phyloP scores from a whole-genome alignment of 306 rosid species.

The Dalbergia cochinchinensis region DNA sequence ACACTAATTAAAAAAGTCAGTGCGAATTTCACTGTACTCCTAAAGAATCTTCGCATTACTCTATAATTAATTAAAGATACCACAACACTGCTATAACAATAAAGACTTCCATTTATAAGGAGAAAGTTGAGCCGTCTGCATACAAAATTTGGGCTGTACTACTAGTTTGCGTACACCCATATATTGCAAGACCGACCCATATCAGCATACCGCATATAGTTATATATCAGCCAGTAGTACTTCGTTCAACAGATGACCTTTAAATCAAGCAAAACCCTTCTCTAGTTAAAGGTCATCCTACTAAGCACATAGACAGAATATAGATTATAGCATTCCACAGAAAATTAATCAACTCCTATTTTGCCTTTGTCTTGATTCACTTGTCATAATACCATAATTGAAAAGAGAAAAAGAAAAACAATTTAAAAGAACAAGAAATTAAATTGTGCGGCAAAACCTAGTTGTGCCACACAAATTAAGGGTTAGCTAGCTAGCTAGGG shows the following conservation, averaged over 20 bases:
- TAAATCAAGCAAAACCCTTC: not conserved
- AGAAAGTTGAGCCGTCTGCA: conserved; percentile 30
- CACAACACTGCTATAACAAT: not conserved
- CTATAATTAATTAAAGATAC: no score
- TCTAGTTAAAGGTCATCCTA: not conserved
- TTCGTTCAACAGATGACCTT: not conserved
- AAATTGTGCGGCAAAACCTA: conserved; percentile 9
- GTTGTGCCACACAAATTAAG: conserved; percentile 9
- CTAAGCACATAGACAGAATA: not conserved
- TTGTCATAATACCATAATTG: not conserved
- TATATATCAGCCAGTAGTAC: not conserved
- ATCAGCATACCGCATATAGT: conserved; percentile 4
- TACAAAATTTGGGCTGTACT: conserved; percentile 53
- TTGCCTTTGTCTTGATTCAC: conserved; percentile 4
- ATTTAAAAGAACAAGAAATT: not conserved
- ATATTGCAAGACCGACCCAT: not conserved
- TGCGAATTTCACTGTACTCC: no score
- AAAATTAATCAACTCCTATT: conserved; percentile 40
- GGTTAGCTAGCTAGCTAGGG: not conserved
- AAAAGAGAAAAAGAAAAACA: not conserved
- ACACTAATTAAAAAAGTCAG: no score
- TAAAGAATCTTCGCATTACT: no score
- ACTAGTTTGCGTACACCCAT: conserved; percentile 22
- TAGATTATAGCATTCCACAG: not conserved
- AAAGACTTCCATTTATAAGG: not conserved